Conservation (phyloP, 768 basidiomycete genomes). For the Psilocybe azurescens region DNA sequence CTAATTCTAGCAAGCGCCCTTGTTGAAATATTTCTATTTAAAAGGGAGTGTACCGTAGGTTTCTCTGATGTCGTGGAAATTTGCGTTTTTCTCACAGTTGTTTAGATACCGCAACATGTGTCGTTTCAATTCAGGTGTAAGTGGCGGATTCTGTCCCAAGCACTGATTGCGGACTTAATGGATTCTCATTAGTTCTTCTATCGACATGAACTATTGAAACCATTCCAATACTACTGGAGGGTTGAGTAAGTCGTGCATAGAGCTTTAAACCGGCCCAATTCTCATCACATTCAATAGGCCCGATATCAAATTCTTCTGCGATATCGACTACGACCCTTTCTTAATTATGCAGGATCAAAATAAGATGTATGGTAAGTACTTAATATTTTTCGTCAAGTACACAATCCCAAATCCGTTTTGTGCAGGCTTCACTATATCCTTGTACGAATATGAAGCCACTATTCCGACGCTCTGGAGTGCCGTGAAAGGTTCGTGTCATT, state of each 20-base stretch:
- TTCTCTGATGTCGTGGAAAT: conserved; percentile 1
- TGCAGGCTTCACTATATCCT: conserved; percentile 79
- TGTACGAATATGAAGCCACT: conserved; percentile 84
- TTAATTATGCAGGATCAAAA: conserved; percentile 83
- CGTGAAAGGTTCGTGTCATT: conserved; percentile 60
- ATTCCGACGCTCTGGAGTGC: conserved; percentile 87
- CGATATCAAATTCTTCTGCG: conserved; percentile 87
- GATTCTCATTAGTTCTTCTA: conserved; percentile 73
- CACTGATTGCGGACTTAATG: background rate
- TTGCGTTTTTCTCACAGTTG: background rate
- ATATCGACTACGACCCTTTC: conserved; percentile 89
- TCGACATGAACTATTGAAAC: conserved; percentile 77
- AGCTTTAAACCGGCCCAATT: background rate
- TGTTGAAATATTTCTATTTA: background rate
- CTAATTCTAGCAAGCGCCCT: background rate
- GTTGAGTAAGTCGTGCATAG: conserved; percentile 45
- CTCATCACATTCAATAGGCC: conserved; percentile 52
- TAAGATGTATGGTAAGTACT: conserved; percentile 76
- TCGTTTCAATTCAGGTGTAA: conserved; percentile 91
- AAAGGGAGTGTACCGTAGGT: conserved; percentile 81
- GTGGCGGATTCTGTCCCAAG: conserved; percentile 27
- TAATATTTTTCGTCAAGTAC: background rate
- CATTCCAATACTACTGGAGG: conserved; percentile 89
- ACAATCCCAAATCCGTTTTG: background rate
- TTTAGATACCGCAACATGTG: conserved; percentile 93